Evolutionary conservation across 2,329 filamentous ascomycete species (phyloP), one percentile per base, ranked within the genome.

Genomic region (Zarea fungicola): DNA sequence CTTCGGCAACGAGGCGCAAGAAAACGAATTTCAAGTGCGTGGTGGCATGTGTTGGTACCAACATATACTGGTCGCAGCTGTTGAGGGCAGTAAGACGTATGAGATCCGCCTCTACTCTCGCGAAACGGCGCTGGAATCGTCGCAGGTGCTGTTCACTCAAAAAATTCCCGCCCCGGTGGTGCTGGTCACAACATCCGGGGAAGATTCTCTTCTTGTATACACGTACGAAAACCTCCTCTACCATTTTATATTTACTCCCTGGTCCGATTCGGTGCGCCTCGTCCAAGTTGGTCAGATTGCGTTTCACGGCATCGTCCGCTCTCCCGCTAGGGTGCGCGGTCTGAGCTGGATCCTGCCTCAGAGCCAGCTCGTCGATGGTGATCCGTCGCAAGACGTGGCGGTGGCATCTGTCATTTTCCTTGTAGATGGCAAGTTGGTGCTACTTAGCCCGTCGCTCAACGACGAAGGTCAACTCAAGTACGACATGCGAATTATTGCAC

Each of bases 41-140:
- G 93, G 93, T 42, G 93, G 93, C 6, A 96, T 99, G 91, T 97
- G 92, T 64, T 99, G 93, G 93, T 91, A 95, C 63, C 90, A 95
- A 56, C 92, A 99, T 67, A 87, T 97, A 26, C 75, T 99, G 16
- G 88, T 97, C 49, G 91, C 90, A 32, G 90, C 92, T 4, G 85
- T 96, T n/a, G 93, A 99, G 66, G 84, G 82, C 47, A 87, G 87
- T 56, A 80, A 84, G 56, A 83, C 83, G 19, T 90, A 90, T 59
- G 87, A 96, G 71, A 70, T 99, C 42, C 87, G 93, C n/a, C 76
- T 99, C 14, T 97, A 92, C 66, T 96, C 92, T 1, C 83, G 95
- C 50, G 93, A 99, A 64, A 77, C 85, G 22, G 74, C 84, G 10
- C 77, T 99, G 16, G 87, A 90, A 57, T 82, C 78, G 56, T 80